Evolutionary conservation across 2,329 filamentous ascomycete genomes (phyloP), one percentile per base, ranked within the genome.

Genomic region (Penicillium oxalicum): DNA sequence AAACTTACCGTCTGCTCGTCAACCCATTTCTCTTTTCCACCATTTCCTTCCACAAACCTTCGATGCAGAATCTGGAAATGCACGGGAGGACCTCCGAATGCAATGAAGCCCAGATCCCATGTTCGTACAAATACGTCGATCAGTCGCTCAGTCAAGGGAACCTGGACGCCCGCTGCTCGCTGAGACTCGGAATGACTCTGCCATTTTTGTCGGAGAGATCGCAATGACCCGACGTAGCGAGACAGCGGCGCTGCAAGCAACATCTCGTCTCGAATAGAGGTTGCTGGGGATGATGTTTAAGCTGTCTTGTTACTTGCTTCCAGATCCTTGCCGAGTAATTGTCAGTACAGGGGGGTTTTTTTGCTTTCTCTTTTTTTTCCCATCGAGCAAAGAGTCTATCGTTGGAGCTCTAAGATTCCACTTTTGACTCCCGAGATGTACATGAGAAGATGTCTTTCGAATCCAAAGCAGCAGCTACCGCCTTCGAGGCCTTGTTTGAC

Each of bases 41-140:
- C 56, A 29, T 54, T 44, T 1, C 70, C 70, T 0, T 75, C 72
- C 0, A 87, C 81, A 58, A 86, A 88, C 38, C 78, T 75, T 34
- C 75, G 69, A 56, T 83, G 76, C 46, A 86, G 74, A 49, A 86
- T 86, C 58, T 82, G 78, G 58, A 87, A 87, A 65, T 87, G 83
- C 6, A 87, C 83, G 0, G 83, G 78, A 2, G 84, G 84, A 0
- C 84, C 84, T 1, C 83, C 83, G 62, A 86, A 86, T 0, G 79
- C 68, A 0, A 81, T 86, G 54, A 86, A 78, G 0, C 83, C 83
- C 4, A 86, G 65, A 64, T 84, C 72, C 79, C 81, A 86, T 26
- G 67, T 76, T 24, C 65, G 62, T 4, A 57, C 34, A 34, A 72
- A 57, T 9, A 72, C 66, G 47, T 73, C 70, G 12, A 40, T 9